Base-by-base conservation (phyloP, 768 basidiomycete genomes). In the Hortiboletus campestris region DNA sequence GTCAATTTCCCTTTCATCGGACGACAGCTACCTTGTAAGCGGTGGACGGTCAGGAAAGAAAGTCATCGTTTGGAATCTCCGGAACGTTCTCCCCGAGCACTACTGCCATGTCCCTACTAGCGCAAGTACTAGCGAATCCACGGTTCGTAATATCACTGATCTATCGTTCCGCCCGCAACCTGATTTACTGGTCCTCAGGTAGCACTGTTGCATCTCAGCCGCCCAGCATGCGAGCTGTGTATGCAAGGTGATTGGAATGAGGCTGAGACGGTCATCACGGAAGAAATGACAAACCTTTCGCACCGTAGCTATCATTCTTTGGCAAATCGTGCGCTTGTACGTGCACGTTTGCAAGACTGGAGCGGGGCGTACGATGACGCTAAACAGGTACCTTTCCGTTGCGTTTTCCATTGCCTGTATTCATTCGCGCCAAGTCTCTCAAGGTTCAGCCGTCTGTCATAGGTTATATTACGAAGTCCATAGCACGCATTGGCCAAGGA, bases 381-480 rank as follows among this genome's bases (percentile, higher is more conserved):
- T 3, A 42, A 46, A 31, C 39, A 57, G 42, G 61, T 60, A 42
- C 1, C 45, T 40, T 25, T 16, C 4, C 6, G 17, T 22, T 16
- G 8, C 0, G 1, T 40, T 36, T 22, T n/a, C 14, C 7, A 31
- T 4, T 19, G 4, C 25, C 25, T 38, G 17, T 51, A 20, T 32
- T 57, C 22, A 60, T 25, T 19, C 12, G 32, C 14, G 13, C 1
- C 29, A 29, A 63, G 60, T 63, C 62, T 34, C 32, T 63, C n/a
- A n/a, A 50, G 16, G 35, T 49, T 29, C 52, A 49, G 35, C 42
- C 42, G 29, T 62, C 57, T 4, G 49, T 47, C 41, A 20, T 56
- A 19, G 62, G 62, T 25, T 46, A 62, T 32, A 51, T 63, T 42
- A 57, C 62, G 11, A 63, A 46, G 53, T 55, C 57, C 8, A 20